phyloP scores from a whole-genome alignment of 805 yeast genomes.

The Candida xiaguanensis region DNA sequence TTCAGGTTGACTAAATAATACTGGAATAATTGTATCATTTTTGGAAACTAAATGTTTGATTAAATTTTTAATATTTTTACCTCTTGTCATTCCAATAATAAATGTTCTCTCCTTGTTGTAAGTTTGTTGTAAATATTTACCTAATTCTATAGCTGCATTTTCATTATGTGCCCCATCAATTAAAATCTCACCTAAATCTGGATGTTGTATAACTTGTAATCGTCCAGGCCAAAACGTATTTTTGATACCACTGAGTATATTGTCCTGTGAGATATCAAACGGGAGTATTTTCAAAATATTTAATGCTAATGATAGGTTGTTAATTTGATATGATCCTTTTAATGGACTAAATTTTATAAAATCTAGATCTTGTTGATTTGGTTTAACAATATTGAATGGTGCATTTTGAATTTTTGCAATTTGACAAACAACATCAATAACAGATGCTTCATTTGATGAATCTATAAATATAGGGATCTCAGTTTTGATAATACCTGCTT shows the following conservation, averaged over 20 bases:
- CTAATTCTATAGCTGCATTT: conserved; percentile 75
- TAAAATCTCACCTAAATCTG: conserved; percentile 34
- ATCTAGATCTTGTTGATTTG: conserved; percentile 9
- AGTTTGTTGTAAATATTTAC: conserved; percentile 40
- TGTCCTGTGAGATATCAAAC: conserved; percentile 23
- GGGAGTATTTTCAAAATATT: conserved; percentile 31
- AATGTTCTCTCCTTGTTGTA: conserved; percentile 39
- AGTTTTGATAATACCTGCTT: conserved; percentile 79
- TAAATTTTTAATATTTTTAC: conserved; percentile 57
- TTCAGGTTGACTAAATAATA: conserved; percentile 66
- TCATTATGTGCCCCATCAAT: conserved; percentile 94
- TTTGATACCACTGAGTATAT: conserved; percentile 49
- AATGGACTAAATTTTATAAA: conserved; percentile 45
- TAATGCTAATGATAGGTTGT: conserved; percentile 68
- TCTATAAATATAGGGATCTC: conserved; percentile 68
- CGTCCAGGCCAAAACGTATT: conserved; percentile 83
- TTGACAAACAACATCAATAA: conserved; percentile 41
- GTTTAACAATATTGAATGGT: conserved; percentile 20
- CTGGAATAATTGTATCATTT: conserved; percentile 57
- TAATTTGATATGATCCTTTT: conserved; percentile 68
- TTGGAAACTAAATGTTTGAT: conserved; percentile 45
- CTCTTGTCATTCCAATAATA: conserved; percentile 71
- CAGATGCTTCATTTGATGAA: conserved; percentile 55
- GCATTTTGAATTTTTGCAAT: conserved; percentile 33
- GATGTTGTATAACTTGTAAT: conserved; percentile 45